Conservation (phyloP, 176 grass and related monocot species). For the Musa beccarii region DNA sequence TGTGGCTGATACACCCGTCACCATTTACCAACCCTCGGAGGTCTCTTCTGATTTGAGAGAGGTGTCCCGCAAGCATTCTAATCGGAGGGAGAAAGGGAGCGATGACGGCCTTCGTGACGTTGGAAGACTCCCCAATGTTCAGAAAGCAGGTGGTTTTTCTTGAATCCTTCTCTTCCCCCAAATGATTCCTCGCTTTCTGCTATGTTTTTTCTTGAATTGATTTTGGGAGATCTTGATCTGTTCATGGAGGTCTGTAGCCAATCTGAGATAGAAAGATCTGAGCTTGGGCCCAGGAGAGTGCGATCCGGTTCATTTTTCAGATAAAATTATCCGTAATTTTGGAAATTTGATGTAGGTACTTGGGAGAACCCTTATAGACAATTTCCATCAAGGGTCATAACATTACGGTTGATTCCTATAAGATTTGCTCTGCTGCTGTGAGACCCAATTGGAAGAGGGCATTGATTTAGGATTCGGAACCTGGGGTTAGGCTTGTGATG, state of each 20-base stretch:
- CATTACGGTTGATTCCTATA: not conserved
- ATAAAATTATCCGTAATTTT: no score
- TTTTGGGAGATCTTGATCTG: not conserved
- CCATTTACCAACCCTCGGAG: not conserved
- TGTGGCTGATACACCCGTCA: no score
- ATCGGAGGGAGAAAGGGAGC: not conserved
- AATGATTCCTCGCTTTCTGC: not conserved
- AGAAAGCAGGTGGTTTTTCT: conserved; percentile 56
- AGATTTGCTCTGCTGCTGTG: not conserved
- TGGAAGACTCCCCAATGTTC: conserved; percentile 99
- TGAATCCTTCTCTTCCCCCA: not conserved
- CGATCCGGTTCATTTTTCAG: no score
- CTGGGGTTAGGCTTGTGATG: no score
- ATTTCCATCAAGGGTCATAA: not conserved
- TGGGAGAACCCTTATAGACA: not conserved
- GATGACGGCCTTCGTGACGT: conserved; percentile 83
- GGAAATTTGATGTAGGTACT: no score
- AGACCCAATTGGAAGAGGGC: not conserved
- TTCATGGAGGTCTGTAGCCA: not conserved
- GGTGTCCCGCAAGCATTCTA: no score
- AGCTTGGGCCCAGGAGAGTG: not conserved
- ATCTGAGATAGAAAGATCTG: not conserved
- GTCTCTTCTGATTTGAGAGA: not conserved
- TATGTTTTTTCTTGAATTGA: not conserved
- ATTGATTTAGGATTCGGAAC: not conserved